Percentiles rank a stretch among this genome's conserved stretches.
These are phyloP conservation scores for Stagonosporopsis chrysanthemi DNA, from an alignment of 2,329 filamentous ascomycete genomes.

Conservation along the genomic window DNA sequence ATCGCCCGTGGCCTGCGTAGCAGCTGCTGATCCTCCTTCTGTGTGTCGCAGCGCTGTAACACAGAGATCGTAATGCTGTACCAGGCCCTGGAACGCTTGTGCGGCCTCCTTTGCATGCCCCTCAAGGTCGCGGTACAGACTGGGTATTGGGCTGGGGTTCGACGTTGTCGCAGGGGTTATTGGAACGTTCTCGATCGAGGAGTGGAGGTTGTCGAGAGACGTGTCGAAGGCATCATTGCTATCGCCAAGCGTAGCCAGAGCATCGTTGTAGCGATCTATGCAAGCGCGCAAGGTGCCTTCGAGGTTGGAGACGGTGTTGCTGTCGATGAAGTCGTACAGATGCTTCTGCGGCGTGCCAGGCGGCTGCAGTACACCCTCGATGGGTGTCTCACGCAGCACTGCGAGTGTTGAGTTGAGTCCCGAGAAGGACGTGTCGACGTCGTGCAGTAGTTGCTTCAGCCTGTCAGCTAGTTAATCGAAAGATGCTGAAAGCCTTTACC, in stretches of 20 bases:
- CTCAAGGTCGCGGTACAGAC: constrained; percentile 65
- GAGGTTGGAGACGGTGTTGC: constrained; percentile 71
- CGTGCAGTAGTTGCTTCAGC: constrained; percentile 62
- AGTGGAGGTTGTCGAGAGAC: constrained; percentile 62
- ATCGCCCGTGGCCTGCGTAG: constrained; percentile 52
- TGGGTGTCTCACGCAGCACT: constrained; percentile 68
- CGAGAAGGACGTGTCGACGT: constrained; percentile 71
- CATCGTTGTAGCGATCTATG: constrained; percentile 74
- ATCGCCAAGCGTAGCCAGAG: constrained; percentile 65
- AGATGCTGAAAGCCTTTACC: constrained; percentile 22
- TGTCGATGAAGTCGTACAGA: constrained; percentile 79
- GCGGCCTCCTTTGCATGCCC: constrained; percentile 84
- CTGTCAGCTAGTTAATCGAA: constrained; percentile 13
- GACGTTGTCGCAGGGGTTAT: constrained; percentile 39
- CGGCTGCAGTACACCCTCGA: constrained; percentile 70
- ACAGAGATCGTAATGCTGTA: constrained; percentile 90
- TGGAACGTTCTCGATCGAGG: constrained; percentile 46
- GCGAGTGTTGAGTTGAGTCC: constrained; percentile 72
- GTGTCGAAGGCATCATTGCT: constrained; percentile 74
- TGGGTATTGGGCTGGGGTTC: constrained; percentile 53
- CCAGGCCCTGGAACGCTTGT: constrained; percentile 77
- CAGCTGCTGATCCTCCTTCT: constrained; percentile 65
- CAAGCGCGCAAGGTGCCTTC: constrained; percentile 72
- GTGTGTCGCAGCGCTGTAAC: constrained; percentile 90
- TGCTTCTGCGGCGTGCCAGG: constrained; percentile 60